These are phyloP conservation scores for Glycyrrhiza uralensis DNA, from an alignment of 306 rosid genomes.

Conservation along the genomic window DNA sequence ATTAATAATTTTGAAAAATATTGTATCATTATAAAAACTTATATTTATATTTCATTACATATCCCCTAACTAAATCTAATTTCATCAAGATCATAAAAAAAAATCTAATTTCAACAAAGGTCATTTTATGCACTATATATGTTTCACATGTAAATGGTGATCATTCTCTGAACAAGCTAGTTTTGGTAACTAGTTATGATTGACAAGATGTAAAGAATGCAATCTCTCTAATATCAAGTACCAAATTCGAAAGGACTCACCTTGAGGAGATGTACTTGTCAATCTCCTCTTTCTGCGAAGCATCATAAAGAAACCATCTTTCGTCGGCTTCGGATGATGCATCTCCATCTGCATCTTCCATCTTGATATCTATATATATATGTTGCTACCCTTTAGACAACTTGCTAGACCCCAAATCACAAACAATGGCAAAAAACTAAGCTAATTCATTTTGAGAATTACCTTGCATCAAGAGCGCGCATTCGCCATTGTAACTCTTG, in stretches of 20 bases:
- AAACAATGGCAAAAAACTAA: background rate
- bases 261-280: slow-evolving; percentile 30
- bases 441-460: background rate
- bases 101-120: background rate
- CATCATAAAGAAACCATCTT: slow-evolving; percentile 38
- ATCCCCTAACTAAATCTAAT: background rate
- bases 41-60: background rate
- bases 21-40: background rate
- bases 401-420: slow-evolving; percentile 8
- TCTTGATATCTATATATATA: slow-evolving; percentile 38
- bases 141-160: background rate
- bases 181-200: background rate
- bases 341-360: background rate
- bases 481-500: background rate
- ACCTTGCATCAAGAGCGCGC: slow-evolving; percentile 42
- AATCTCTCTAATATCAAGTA: background rate
- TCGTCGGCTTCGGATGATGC: slow-evolving; percentile 20
- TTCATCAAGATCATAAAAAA: too few species aligned
- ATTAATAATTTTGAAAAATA: too few species aligned
- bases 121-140: background rate
- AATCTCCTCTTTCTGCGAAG: slow-evolving; percentile 22
- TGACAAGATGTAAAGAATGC: too few species aligned
- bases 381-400: background rate
- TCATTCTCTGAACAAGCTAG: background rate
- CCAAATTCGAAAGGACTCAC: slow-evolving; percentile 11